These are phyloP conservation scores for Plasmodium coatneyi DNA, from an alignment of 169 alveolate species.

Conservation along the genomic window DNA sequence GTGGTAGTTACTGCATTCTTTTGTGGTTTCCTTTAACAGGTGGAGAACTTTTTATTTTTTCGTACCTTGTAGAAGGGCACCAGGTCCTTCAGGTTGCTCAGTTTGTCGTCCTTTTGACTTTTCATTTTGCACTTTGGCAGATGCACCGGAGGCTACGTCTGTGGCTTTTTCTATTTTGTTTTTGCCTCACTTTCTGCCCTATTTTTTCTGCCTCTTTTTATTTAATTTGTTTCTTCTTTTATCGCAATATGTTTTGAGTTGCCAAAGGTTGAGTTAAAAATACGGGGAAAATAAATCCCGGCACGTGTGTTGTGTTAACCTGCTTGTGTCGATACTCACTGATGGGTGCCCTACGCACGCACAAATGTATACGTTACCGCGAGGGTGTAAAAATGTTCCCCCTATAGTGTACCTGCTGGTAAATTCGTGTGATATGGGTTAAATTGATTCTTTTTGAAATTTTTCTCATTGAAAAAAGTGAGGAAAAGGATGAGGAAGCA, in stretches of 20 bases:
- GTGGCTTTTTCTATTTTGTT: background rate
- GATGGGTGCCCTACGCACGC: background rate
- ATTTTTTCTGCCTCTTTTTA: background rate
- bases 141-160: background rate
- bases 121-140: conserved; percentile 13
- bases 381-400: background rate
- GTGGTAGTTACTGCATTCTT: background rate
- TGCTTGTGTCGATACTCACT: background rate
- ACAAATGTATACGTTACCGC: background rate
- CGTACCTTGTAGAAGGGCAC: conserved; percentile 61
- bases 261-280: background rate
- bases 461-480: background rate
- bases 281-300: background rate
- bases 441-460: background rate
- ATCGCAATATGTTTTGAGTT: background rate
- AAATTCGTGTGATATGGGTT: background rate
- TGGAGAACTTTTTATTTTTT: background rate
- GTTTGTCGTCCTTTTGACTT: conserved; percentile 49
- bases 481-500: background rate
- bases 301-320: background rate
- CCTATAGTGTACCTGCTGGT: background rate
- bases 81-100: conserved; percentile 49
- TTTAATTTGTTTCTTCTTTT: background rate
- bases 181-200: background rate
- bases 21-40: background rate